Evolutionary conservation across 2,329 filamentous ascomycete species (phyloP), one percentile per base, ranked within the genome.

Genomic region (Scopulariopsis brevicaulis): DNA sequence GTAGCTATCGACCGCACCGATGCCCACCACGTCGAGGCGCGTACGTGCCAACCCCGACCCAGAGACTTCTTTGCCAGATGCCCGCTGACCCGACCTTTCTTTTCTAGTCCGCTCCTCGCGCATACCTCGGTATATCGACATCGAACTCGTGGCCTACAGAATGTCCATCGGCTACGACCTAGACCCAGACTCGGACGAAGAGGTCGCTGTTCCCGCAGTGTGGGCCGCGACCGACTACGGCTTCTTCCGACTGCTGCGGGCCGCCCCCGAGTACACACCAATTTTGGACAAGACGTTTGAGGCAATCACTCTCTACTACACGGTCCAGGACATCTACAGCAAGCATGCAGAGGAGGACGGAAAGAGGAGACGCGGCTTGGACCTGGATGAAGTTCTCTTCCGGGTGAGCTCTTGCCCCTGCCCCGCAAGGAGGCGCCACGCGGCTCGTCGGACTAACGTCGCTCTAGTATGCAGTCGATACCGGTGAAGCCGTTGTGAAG

Each of bases 181-280:
- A 55, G 73, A 75, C 20, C 75, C 81, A 4, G 15, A 46, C 18
- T n/a, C 11, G 20, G 12, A 22, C 3, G 46, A 50, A 50, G 46
- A 50, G 22, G 46, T 8, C 20, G 20, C 20, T 12, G 46, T 50
- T 22, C n/a, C 46, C 46, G 74, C 80, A n/a, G 73, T 88, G 34
- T 90, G 87, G 87, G 83, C 85, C 1, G 74, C 77, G 34, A 84
- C 84, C 43, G 68, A 74, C 57, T 79, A 83, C 14, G 86, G 85
- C 52, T 90, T 86, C 85, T 89, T 83, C 66, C 80, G 85, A 65
- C 77, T 90, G 50, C 32, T 58, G 34, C 73, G 73, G 35, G 85
- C 87, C 1, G 73, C 79, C n/a, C 65, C 73, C 11, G 68, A 71
- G 2, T 91, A 89, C 67, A 70, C 72, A 55, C 64, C 70, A 6